Percentiles rank a stretch among this genome's conserved stretches.
phyloP scores from a whole-genome alignment of 2,329 filamentous ascomycete species.

The Leptographium wingfieldii region DNA sequence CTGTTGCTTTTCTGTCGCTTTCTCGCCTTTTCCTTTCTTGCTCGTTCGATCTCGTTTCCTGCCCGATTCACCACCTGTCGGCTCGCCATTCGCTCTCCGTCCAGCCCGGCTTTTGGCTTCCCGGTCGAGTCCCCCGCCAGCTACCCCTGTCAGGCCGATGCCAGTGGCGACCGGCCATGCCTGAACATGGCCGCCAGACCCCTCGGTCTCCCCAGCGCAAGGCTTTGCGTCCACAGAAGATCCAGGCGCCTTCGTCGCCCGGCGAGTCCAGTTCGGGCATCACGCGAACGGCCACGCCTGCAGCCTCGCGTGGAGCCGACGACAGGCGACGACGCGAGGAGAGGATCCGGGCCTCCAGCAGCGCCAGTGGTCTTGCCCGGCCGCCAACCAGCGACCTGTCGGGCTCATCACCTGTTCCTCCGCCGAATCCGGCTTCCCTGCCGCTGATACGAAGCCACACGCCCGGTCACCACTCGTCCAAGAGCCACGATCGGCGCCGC shows the following conservation, averaged over 20 bases:
- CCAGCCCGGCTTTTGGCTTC: background rate
- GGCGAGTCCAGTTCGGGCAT: conserved; percentile 13
- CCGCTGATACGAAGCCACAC: conserved; percentile 43
- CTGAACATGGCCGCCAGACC: conserved; percentile 25
- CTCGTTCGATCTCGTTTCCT: background rate
- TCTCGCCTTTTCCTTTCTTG: background rate
- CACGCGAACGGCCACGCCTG: background rate
- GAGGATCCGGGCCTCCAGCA: conserved; percentile 12
- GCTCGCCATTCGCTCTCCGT: background rate
- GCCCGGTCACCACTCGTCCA: conserved; percentile 47
- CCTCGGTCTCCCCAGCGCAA: conserved; percentile 28
- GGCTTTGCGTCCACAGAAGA: conserved; percentile 42
- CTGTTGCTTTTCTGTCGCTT: background rate
- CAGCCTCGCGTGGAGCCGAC: conserved; percentile 12
- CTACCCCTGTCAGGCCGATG: conserved; percentile 12
- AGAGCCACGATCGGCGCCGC: conserved; percentile 38
- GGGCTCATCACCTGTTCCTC: conserved; percentile 14
- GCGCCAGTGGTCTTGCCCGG: conserved; percentile 12
- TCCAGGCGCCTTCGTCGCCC: conserved; percentile 23
- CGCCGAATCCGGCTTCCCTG: conserved; percentile 19
- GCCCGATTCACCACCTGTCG: background rate
- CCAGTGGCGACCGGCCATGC: conserved; percentile 24
- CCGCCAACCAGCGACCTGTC: background rate
- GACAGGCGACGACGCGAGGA: conserved; percentile 10
- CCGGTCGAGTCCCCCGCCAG: background rate